These are phyloP conservation scores for Adansonia grandidieri DNA, from an alignment of 441 rosid species.

Conservation along the genomic window DNA sequence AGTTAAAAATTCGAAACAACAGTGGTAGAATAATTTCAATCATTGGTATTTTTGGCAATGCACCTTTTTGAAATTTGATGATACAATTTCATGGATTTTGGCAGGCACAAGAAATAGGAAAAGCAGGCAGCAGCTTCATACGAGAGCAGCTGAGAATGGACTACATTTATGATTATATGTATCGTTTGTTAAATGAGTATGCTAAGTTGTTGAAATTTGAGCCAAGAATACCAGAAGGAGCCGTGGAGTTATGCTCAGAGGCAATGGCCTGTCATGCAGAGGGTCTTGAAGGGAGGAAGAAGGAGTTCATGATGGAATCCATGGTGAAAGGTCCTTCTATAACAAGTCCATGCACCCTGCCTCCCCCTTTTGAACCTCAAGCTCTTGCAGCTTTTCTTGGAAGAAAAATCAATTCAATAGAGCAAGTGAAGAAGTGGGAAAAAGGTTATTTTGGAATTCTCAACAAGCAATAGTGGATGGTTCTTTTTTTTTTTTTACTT, in stretches of 20 bases:
- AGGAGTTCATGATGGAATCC: conserved; percentile 56
- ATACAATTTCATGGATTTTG: not conserved
- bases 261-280: conserved; percentile 52
- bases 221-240: conserved; percentile 50
- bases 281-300: conserved; percentile 40
- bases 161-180: conserved; percentile 72
- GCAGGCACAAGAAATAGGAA: conserved; percentile 72
- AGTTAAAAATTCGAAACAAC: not conserved
- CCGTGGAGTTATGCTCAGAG: conserved; percentile 60
- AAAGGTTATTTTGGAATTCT: conserved; percentile 43
- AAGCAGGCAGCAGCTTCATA: conserved; percentile 60
- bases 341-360: conserved; percentile 55
- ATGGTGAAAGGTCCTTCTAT: conserved; percentile 51
- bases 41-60: not conserved
- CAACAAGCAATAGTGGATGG: not conserved
- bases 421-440: conserved; percentile 65
- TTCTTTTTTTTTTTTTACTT: not conserved
- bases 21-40: not conserved
- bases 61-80: not conserved
- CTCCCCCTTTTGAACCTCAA: conserved; percentile 55
- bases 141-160: conserved; percentile 70
- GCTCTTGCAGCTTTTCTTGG: conserved; percentile 42
- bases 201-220: conserved; percentile 61
- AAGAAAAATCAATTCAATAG: conserved; percentile 45
- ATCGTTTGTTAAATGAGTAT: conserved; percentile 68